phyloP scores from a whole-genome alignment of 2,329 filamentous ascomycete species.

The Plectosphaerella sp. region DNA sequence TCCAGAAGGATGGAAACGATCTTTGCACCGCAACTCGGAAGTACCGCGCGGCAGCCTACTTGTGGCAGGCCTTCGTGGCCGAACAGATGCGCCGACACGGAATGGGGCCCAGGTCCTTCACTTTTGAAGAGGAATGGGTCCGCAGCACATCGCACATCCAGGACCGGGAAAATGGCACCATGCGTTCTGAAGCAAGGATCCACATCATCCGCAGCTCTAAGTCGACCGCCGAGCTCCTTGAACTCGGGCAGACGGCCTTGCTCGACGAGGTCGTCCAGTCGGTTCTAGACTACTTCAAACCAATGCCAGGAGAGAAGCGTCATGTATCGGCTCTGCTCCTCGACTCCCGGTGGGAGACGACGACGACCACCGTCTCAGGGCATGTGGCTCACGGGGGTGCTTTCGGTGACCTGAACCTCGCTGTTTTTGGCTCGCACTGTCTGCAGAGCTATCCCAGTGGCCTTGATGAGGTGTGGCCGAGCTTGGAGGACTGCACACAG shows the following conservation, averaged over 20 bases:
- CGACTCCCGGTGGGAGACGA: conserved; percentile 82
- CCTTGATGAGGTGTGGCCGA: conserved; percentile 84
- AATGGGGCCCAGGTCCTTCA: conserved; percentile 78
- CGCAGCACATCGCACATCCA: conserved; percentile 73
- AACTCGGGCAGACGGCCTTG: conserved; percentile 66
- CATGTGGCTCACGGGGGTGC: conserved; percentile 81
- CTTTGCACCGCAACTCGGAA: conserved; percentile 80
- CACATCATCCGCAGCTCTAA: conserved; percentile 80
- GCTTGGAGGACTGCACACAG: conserved; percentile 85
- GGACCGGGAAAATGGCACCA: conserved; percentile 65
- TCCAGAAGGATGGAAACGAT: conserved; percentile 75
- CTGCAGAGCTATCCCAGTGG: conserved; percentile 86
- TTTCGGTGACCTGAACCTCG: conserved; percentile 71
- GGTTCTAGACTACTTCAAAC: conserved; percentile 72
- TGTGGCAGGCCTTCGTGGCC: conserved; percentile 96
- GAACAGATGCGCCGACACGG: conserved; percentile 94
- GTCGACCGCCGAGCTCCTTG: conserved; percentile 77
- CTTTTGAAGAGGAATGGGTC: conserved; percentile 95
- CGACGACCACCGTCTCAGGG: conserved; percentile 64
- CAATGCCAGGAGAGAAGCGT: conserved; percentile 71
- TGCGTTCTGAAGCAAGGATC: conserved; percentile 87
- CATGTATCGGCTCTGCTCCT: conserved; percentile 85
- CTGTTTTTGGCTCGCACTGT: conserved; percentile 88
- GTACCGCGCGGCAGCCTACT: conserved; percentile 89
- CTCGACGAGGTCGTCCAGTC: conserved; percentile 75